Evolutionary conservation across 495 filamentous ascomycete genomes (phyloP).

Genomic region (Neurospora sp.): DNA sequence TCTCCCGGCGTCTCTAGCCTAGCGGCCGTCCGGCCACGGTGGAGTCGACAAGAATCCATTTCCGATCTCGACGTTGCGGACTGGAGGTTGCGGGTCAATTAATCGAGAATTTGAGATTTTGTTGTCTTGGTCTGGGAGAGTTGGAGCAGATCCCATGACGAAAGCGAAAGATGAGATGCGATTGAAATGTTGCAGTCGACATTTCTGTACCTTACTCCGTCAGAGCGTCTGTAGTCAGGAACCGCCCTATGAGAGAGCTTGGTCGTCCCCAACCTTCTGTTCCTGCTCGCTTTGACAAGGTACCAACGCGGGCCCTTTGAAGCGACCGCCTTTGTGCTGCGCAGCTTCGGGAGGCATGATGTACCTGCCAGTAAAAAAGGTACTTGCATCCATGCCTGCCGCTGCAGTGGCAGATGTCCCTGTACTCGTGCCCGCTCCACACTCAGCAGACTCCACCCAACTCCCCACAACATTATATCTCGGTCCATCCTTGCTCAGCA

Average conservation of each 20-base stretch:
- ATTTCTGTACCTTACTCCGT: background rate
- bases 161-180: background rate
- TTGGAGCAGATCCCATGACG: background rate
- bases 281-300: background rate
- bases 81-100: background rate
- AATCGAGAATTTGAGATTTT: background rate
- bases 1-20: background rate
- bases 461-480: background rate
- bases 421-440: background rate
- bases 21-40: background rate
- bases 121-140: background rate
- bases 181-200: background rate
- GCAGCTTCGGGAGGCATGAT: background rate
- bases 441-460: background rate
- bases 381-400: background rate
- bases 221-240: constrained; percentile 2
- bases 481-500: background rate
- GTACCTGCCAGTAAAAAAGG: background rate
- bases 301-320: background rate
- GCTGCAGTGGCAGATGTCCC: background rate
- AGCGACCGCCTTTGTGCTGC: background rate
- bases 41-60: background rate
- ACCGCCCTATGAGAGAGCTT: constrained; percentile 12
- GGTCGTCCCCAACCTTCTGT: background rate
- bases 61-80: background rate